Evolutionary conservation across 257 asterid species (phyloP).

Genomic region (Nicotiana otophora): DNA sequence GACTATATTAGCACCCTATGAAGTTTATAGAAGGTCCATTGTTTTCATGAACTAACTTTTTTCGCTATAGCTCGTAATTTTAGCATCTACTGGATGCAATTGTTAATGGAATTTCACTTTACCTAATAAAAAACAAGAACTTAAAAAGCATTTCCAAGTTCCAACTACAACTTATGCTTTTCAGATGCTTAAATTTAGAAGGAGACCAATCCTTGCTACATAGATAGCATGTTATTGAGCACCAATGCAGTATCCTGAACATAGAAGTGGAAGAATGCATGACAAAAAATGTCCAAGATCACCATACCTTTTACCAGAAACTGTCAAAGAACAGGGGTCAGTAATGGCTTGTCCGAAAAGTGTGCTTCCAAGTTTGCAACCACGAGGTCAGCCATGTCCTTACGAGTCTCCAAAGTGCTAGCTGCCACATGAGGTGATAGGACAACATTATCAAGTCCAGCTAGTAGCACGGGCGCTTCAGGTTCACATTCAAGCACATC

Average conservation of each 20-base stretch:
- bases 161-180: too few relatives aligned
- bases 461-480: constrained; percentile 39
- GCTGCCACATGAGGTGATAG: constrained; percentile 56
- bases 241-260: not conserved
- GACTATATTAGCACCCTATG: not conserved
- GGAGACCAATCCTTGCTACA: too few relatives aligned
- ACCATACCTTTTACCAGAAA: not conserved
- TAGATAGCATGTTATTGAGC: not conserved
- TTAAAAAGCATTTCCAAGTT: too few relatives aligned
- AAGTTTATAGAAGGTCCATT: not conserved
- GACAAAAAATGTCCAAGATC: not conserved
- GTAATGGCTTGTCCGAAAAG: constrained; percentile 41
- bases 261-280: not conserved
- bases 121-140: not conserved
- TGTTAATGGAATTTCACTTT: not conserved
- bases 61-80: not conserved
- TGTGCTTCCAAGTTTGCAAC: constrained; percentile 55
- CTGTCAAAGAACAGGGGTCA: constrained; percentile 39
- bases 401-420: constrained; percentile 51
- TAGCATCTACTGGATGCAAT: not conserved
- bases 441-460: constrained; percentile 53
- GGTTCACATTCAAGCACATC: constrained; percentile 65
- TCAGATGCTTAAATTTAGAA: too few relatives aligned
- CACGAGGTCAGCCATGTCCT: constrained; percentile 67
- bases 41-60: not conserved